Evolutionary conservation across 73 alveolate genomes (phyloP).

Genomic region (Paramecium sexaurelia): DNA sequence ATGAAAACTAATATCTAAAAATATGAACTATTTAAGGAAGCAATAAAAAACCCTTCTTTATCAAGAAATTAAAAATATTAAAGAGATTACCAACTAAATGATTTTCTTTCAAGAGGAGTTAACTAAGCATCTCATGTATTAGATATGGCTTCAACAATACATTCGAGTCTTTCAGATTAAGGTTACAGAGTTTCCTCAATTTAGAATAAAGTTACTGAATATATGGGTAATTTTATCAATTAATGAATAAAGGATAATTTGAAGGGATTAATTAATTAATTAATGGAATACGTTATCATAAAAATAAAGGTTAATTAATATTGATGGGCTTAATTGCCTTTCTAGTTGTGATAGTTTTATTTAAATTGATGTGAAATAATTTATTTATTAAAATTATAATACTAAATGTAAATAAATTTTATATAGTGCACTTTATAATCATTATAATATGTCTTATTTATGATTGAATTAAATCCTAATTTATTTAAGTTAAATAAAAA

Average conservation of each 20-base stretch:
- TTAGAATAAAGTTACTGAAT: neutral
- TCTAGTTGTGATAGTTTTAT: neutral
- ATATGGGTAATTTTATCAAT: neutral
- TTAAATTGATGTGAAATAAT: neutral
- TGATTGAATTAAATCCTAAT: no score
- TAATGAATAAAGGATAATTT: neutral
- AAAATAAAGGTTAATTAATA: neutral
- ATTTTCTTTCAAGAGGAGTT: neutral
- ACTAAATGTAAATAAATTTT: no score
- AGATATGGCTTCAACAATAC: neutral
- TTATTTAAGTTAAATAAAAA: no score
- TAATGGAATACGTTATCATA: neutral
- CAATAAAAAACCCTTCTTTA: neutral
- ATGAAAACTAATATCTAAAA: neutral
- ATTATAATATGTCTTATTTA: no score
- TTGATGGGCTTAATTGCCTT: neutral
- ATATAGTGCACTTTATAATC: no score
- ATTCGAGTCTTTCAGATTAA: neutral
- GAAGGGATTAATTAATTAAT: neutral
- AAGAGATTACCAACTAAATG: neutral
- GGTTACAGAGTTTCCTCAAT: neutral
- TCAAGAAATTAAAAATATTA: neutral
- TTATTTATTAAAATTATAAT: neutral
- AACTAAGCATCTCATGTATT: neutral
- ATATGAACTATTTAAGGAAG: slow-evolving; percentile 10